These are phyloP conservation scores for Alternaria tenuissima DNA, from an alignment of 2,329 filamentous ascomycete species.

Conservation along the genomic window DNA sequence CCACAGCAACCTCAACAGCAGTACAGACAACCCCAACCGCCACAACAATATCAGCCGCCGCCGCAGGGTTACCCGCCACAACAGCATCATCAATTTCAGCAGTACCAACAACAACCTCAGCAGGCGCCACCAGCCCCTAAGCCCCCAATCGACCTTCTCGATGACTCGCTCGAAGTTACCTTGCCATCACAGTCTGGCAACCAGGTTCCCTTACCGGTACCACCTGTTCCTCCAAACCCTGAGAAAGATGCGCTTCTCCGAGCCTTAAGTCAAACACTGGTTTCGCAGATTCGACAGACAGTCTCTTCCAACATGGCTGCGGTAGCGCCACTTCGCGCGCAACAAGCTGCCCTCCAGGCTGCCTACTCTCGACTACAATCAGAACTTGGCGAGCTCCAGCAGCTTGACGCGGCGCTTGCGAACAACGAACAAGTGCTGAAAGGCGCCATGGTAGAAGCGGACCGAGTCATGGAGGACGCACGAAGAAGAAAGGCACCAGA, in stretches of 20 bases:
- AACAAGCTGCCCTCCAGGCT: constrained; percentile 77
- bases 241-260: constrained; percentile 88
- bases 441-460: constrained; percentile 78
- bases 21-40: constrained; percentile 17
- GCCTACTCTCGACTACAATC: constrained; percentile 74
- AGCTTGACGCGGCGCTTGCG: constrained; percentile 74
- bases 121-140: constrained; percentile 26
- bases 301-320: constrained; percentile 77
- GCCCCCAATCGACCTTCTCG: constrained; percentile 63
- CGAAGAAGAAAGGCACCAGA: constrained; percentile 73
- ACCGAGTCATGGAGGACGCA: constrained; percentile 78
- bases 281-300: constrained; percentile 72
- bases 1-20: constrained; percentile 21
- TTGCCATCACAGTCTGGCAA: constrained; percentile 60
- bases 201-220: constrained; percentile 67
- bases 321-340: constrained; percentile 77
- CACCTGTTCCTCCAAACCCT: constrained; percentile 92
- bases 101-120: constrained; percentile 40
- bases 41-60: constrained; percentile 22
- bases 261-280: constrained; percentile 75
- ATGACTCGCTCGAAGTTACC: constrained; percentile 68
- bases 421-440: constrained; percentile 82
- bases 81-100: constrained; percentile 28
- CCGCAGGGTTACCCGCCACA: constrained; percentile 23
- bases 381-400: constrained; percentile 75